Evolutionary conservation across 805 yeast genomes (phyloP), one percentile per base, ranked within the genome.

Genomic region (Kregervanrija delftensis): DNA sequence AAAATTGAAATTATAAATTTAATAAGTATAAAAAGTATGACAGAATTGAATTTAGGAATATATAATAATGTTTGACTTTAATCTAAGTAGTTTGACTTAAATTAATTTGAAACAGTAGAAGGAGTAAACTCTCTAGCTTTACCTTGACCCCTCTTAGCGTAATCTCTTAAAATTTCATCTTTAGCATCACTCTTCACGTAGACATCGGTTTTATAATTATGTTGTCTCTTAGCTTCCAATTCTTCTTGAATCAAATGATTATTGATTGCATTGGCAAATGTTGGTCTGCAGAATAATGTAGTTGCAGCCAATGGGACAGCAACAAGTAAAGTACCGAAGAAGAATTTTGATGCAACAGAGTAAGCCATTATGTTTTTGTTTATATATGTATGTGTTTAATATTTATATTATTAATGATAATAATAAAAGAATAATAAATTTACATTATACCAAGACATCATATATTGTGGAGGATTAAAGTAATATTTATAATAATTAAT

Each of bases 211-310:
- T 51, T 52, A 43, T 44, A 63, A 13, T 51, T 39, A 35, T 64
- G 65, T n/a, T 42, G 36, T 48, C 54, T 59, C 42, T 49, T 46
- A 14, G 56, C 54, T 45, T 63, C 65, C 39, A 57, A 45, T 45
- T 49, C 53, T 48, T 64, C 66, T 48, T 61, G 67, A 32, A 59
- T 58, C 22, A 64, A 48, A 41, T 62, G 61, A 16, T 55, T 55
- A 42, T 60, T 52, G 49, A 64, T 62, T 6, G 66, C 64, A 42
- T 64, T 64, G 8, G 67, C 63, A 48, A 63, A 64, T 2, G 64
- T 57, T 35, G 68, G 68, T 56, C 67, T 63, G 16, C 60, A 57
- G 14, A 50, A 44, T 10, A 46, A 32, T 1, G 62, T 52, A 5
- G 62, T 53, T 6, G 55, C 41, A 32, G 50, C 49, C 32, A 61